Conservation (phyloP, 768 basidiomycete genomes). For the Porphyrellus cyaneotinctus region DNA sequence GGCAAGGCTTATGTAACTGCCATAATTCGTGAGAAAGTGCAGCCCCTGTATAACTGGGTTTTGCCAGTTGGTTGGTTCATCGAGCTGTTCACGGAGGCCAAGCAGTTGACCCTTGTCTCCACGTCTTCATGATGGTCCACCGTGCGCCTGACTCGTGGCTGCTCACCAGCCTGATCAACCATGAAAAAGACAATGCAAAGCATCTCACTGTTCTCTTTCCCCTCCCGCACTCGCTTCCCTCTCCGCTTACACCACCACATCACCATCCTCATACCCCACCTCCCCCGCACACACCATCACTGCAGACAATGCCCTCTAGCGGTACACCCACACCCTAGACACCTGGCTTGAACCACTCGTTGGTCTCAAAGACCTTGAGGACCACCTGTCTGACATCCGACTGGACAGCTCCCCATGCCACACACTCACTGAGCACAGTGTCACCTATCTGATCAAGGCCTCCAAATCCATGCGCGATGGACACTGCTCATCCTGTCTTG, state of each 20-base stretch:
- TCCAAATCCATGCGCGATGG: slow-evolving; percentile 52
- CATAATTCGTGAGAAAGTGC: too few relatives aligned
- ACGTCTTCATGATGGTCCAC: slow-evolving; percentile 51
- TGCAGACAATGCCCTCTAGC: slow-evolving; percentile 62
- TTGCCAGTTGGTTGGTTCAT: too few relatives aligned
- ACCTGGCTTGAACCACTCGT: slow-evolving; percentile 61
- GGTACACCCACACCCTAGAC: slow-evolving; percentile 59
- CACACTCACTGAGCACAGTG: slow-evolving; percentile 37
- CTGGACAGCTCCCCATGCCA: slow-evolving; percentile 40
- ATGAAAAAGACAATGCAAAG: slow-evolving; percentile 70
- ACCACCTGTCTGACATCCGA: slow-evolving; percentile 65
- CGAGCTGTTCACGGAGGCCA: too few relatives aligned
- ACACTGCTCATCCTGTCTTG: slow-evolving; percentile 29
- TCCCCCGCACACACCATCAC: slow-evolving; percentile 17
- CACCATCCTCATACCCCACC: slow-evolving; percentile 37
- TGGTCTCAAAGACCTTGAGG: slow-evolving; percentile 61
- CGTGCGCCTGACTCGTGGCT: slow-evolving; percentile 70
- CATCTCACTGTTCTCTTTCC: slow-evolving; percentile 54
- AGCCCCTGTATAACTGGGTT: too few relatives aligned
- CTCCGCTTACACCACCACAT: slow-evolving; percentile 69
- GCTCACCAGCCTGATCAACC: slow-evolving; percentile 58
- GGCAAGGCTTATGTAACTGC: too few relatives aligned
- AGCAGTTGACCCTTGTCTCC: too few relatives aligned
- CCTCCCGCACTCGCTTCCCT: slow-evolving; percentile 57
- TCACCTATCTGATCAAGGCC: slow-evolving; percentile 74